These are phyloP conservation scores for Dryas alaskensis DNA, from an alignment of 306 rosid genomes.

Conservation along the genomic window DNA sequence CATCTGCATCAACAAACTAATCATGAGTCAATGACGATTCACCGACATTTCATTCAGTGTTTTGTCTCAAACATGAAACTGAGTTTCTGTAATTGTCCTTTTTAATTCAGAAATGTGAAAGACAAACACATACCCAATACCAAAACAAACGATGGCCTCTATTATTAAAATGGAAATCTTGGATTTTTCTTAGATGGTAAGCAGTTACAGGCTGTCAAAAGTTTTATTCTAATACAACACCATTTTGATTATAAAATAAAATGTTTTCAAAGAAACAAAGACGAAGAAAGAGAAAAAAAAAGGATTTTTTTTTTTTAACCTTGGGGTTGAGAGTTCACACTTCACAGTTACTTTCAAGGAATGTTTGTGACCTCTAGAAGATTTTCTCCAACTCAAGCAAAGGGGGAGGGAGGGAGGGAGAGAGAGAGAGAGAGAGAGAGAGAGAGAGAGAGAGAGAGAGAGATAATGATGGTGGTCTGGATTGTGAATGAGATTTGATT, in stretches of 20 bases:
- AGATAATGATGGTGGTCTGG: conserved; percentile 24
- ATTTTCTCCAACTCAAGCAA: conserved; percentile 36
- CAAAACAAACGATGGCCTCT: conserved; percentile 43
- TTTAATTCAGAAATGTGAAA: conserved; percentile 30
- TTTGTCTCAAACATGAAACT: conserved; percentile 28
- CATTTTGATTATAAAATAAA: conserved; percentile 1
- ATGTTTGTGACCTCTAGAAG: conserved; percentile 36
- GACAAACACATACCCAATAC: conserved; percentile 34
- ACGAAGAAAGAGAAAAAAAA: conserved; percentile 3
- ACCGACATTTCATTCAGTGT: conserved; percentile 22
- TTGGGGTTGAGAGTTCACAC: conserved; percentile 32
- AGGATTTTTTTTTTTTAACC: conserved; percentile 17
- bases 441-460: conserved; percentile 26
- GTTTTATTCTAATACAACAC: conserved; percentile 48
- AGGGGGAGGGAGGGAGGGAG: conserved; percentile 21
- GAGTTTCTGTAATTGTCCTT: conserved; percentile 21
- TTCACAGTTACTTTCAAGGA: conserved; percentile 40
- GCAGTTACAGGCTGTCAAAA: conserved; percentile 73
- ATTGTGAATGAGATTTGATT: conserved; percentile 35
- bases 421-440: conserved; percentile 2
- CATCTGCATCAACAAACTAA: conserved; percentile 60
- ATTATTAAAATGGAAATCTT: conserved; percentile 48
- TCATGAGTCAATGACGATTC: conserved; percentile 44
- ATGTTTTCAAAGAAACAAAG: neutral
- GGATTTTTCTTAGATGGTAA: conserved; percentile 70